Base-by-base conservation (phyloP, 257 asterid genomes). In the Catharanthus roseus region DNA sequence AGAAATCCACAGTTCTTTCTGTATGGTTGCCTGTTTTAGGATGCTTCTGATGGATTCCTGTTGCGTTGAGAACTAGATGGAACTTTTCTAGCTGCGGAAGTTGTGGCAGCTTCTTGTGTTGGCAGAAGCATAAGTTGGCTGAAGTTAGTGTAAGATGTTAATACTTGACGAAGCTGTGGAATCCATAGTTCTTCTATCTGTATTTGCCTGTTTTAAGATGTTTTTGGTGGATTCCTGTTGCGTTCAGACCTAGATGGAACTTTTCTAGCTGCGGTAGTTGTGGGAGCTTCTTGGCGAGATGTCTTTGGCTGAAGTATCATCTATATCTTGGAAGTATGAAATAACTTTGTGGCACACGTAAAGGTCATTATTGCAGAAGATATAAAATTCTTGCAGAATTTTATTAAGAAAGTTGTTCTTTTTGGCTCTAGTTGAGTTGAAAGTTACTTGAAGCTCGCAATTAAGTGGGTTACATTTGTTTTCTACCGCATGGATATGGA, bases 21-120 rank as follows among this genome's bases (percentile, higher is more conserved):
- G 65, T 16, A 18, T 33, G 67, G 16, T 33, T 61, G 38, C 49
- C 21, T 18, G 49, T 11, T 63, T 29, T 6, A 36, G 28, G 58
- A 21, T n/a, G 28, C 42, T 70, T 70, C 57, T 70, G n/a, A 58
- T 28, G 34, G 49, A 7, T 44, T 60, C 66, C 57, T 51, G 58
- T 21, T n/a, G 34, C 38, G 6, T 29, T 56, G 44, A 12, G 56
- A 49, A 34, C 55, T 61, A 26, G 69, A 47, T 45, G 49, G 75
- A 45, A 72, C 62, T 33, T 45, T n/a, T 29, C 51, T 58, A 61
- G 42, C 0, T 31, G 57, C 3, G 39, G 21, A 24, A 29, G 28
- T 62, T 72, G 70, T 50, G n/a, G 63, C 55, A 64, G 71, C 54
- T 72, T 15, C 53, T 71, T 10, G 70, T 62, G 73, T 39, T 45